A percentile compares a stretch with the other conserved stretches of the same genome.
These are phyloP conservation scores for Penicillium sp. DNA, from an alignment of 2,329 filamentous ascomycete genomes.

Conservation along the genomic window DNA sequence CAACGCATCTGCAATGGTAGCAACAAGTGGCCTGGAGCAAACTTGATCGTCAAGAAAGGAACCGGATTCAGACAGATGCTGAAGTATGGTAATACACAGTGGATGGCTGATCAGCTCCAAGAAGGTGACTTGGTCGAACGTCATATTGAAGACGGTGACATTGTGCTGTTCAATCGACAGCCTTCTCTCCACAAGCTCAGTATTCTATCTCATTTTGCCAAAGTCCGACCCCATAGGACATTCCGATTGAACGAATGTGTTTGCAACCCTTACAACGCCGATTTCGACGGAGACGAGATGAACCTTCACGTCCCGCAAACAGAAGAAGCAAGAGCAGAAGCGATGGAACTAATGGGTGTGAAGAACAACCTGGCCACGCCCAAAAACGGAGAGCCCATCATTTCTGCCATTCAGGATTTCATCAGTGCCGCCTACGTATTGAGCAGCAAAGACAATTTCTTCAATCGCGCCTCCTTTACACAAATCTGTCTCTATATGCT, in stretches of 20 bases:
- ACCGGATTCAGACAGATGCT: slow-evolving; percentile 71
- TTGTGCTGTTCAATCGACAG: slow-evolving; percentile 96
- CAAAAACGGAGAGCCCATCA: slow-evolving; percentile 97
- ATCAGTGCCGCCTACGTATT: slow-evolving; percentile 92
- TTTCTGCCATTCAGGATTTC: slow-evolving; percentile 98
- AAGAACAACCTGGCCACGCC: slow-evolving; percentile 95
- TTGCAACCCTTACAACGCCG: slow-evolving; percentile 95
- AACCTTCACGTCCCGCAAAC: slow-evolving; percentile 97
- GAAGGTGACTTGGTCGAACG: slow-evolving; percentile 90
- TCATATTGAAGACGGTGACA: slow-evolving; percentile 90
- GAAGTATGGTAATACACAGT: slow-evolving; percentile 69
- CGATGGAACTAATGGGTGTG: slow-evolving; percentile 95
- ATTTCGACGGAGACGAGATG: slow-evolving; percentile 99
- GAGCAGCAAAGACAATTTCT: slow-evolving; percentile 90
- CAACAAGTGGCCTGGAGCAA: slow-evolving; percentile 81
- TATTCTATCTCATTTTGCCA: slow-evolving; percentile 94
- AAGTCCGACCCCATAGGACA: slow-evolving; percentile 90
- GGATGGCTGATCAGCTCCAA: slow-evolving; percentile 70
- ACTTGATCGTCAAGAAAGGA: slow-evolving; percentile 72
- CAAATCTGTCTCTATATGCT: slow-evolving; percentile 95
- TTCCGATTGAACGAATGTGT: slow-evolving; percentile 98
- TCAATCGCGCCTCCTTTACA: slow-evolving; percentile 81
- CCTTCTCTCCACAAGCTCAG: slow-evolving; percentile 97
- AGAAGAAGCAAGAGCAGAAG: slow-evolving; percentile 92
- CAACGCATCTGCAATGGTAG: slow-evolving; percentile 73